Percentiles rank a stretch among this genome's conserved stretches.
Evolutionary conservation across 768 basidiomycete species (phyloP).

Genomic region (Daedaleopsis sinensis): DNA sequence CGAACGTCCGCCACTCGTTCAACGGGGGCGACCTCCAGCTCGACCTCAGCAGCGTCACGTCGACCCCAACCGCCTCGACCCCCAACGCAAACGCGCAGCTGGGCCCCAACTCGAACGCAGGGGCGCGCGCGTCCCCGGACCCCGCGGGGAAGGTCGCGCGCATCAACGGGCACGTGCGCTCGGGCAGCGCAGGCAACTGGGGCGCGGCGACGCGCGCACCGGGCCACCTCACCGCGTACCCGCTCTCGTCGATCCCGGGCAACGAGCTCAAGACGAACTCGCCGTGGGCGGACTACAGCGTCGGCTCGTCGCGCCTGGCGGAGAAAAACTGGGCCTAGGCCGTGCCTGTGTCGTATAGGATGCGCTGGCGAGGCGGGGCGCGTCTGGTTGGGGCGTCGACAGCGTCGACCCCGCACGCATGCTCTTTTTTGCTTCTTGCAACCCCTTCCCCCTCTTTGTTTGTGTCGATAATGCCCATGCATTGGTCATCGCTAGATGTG

Average conservation of each 20-base stretch:
- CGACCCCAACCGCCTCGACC: conserved; percentile 48
- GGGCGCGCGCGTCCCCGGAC: conserved; percentile 40
- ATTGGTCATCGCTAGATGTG: not conserved
- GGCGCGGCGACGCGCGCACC: conserved; percentile 54
- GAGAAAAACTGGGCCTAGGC: conserved; percentile 33
- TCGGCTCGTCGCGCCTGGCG: conserved; percentile 23
- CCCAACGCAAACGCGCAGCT: conserved; percentile 39
- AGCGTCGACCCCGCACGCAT: not conserved
- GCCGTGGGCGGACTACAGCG: conserved; percentile 50
- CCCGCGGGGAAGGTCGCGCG: conserved; percentile 41
- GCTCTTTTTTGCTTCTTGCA: too few relatives aligned
- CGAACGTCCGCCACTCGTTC: conserved; percentile 73
- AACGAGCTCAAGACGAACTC: conserved; percentile 58
- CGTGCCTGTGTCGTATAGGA: not conserved
- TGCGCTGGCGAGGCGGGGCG: not conserved
- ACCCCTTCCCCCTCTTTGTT: not conserved
- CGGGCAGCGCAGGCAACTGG: conserved; percentile 85
- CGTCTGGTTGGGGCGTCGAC: not conserved
- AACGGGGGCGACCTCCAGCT: conserved; percentile 70
- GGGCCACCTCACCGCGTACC: conserved; percentile 46
- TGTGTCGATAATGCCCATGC: not conserved
- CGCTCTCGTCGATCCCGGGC: conserved; percentile 59
- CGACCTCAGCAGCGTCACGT: conserved; percentile 59
- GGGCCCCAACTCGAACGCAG: conserved; percentile 1
- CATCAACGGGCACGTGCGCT: conserved; percentile 68